Base-by-base conservation (phyloP, 2,329 filamentous ascomycete genomes). In the Fusarium piperis region DNA sequence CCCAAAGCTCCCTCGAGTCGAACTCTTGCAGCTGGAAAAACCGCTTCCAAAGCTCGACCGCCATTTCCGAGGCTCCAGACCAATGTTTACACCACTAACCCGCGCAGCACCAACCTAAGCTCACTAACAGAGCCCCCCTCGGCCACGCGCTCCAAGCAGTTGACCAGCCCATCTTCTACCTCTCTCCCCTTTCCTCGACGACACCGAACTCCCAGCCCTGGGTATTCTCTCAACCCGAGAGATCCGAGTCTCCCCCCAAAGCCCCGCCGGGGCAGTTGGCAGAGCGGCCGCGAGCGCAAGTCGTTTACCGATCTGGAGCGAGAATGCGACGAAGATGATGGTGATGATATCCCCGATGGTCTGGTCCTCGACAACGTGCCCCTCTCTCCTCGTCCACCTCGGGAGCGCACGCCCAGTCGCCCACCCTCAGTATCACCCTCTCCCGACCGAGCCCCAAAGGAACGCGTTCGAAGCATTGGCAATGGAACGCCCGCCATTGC, bases 341-440 rank as follows among this genome's bases (percentile, higher is more conserved):
- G 89, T 59, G 91, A 91, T 60, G 92, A 94, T 76, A 91, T 96
- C 32, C 93, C 93, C 0, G 93, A 95, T 28, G 93, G 93, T 60
- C 88, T 93, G 26, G 87, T 94, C 59, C 87, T 96, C 52, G 93
- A 94, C 81, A 96, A 96, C 71, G 91, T 96, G 3, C 93, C 93
- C 6, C 89, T 96, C 51, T 95, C 93, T 0, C 93, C 93, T n/a
- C 86, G 90, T 2, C 90, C 89, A 2, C 83, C 84, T 2, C 83
- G 83, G 26, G 88, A 91, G 68, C 85, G 90, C 16, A 81, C 86
- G 0, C 83, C 83, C 8, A 91, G 87, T 76, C 83, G 84, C 39
- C 83, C 87, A 1, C 78, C 84, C 3, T 91, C 90, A 1, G 81
- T 86, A 6, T 84, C 86, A 0, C 83, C 86, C 4, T 89, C 88